Evolutionary conservation across 805 yeast genomes (phyloP).

Genomic region (Monosporozyma unispora): DNA sequence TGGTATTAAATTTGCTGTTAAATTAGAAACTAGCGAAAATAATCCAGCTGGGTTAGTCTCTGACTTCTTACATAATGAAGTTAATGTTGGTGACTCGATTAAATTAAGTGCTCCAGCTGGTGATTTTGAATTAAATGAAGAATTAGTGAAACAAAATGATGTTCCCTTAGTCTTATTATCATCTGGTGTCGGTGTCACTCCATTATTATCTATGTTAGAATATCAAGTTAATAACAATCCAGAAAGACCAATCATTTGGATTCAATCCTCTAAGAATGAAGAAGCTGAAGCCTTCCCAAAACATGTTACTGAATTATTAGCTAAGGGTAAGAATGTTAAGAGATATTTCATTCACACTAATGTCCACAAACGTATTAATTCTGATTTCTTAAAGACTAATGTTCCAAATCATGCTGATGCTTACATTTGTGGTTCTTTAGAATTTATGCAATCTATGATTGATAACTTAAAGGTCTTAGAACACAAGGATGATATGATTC

Average conservation of each 20-base stretch:
- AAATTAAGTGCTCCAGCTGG: conserved; percentile 55
- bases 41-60: conserved; percentile 41
- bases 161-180: conserved; percentile 37
- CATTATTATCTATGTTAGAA: conserved; percentile 46
- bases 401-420: conserved; percentile 25
- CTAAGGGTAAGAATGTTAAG: conserved; percentile 8
- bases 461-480: conserved; percentile 13
- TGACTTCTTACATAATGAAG: conserved; percentile 37
- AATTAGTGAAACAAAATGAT: conserved; percentile 24
- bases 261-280: conserved; percentile 23
- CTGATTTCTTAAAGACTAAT: conserved; percentile 15
- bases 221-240: conserved; percentile 20
- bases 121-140: conserved; percentile 32
- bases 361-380: conserved; percentile 19
- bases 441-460: conserved; percentile 24
- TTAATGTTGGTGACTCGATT: conserved; percentile 41
- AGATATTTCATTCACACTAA: conserved; percentile 18
- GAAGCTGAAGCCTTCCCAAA: conserved; percentile 19
- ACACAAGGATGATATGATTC: conserved; percentile 20
- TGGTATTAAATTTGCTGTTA: conserved; percentile 53
- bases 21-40: conserved; percentile 29
- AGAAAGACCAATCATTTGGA: conserved; percentile 26
- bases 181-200: conserved; percentile 66
- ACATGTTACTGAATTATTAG: conserved; percentile 18
- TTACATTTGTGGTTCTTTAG: conserved; percentile 27